Evolutionary conservation across 1,139 yeast genomes (phyloP).

Genomic region (Geotrichum histeridarum): DNA sequence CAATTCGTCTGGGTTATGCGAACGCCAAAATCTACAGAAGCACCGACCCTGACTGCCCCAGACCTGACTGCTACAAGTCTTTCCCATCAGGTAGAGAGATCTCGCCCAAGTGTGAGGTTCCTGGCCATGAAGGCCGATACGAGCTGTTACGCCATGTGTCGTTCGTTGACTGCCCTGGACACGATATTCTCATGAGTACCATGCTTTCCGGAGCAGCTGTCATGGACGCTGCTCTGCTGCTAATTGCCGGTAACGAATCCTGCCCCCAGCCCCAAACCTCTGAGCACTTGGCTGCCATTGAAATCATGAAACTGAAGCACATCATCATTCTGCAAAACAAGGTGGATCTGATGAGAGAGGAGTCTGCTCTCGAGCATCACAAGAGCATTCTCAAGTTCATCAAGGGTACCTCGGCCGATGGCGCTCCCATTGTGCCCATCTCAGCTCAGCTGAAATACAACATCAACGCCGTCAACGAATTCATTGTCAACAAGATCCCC

Average conservation of each 20-base stretch:
- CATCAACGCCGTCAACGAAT: constrained; percentile 96
- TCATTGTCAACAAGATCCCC: constrained; percentile 91
- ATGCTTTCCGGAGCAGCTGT: constrained; percentile 99
- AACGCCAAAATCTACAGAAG: constrained; percentile 97
- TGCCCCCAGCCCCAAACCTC: constrained; percentile 99
- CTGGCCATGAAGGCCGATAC: constrained; percentile 76
- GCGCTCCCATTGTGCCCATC: constrained; percentile 97
- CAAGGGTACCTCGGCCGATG: constrained; percentile 97
- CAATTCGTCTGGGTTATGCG: constrained; percentile 97
- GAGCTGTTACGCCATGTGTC: constrained; percentile 92
- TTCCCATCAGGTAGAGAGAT: constrained; percentile 93
- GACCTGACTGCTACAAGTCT: constrained; percentile 92
- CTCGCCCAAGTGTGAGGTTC: constrained; percentile 82
- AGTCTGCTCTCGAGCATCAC: constrained; percentile 91
- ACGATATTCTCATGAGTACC: constrained; percentile 99
- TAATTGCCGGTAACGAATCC: constrained; percentile 97
- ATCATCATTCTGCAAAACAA: constrained; percentile 95
- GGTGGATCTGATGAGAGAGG: constrained; percentile 98
- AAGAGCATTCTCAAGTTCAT: constrained; percentile 86
- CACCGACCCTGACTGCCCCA: constrained; percentile 80
- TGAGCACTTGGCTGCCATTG: constrained; percentile 98
- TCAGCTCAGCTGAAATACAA: constrained; percentile 98
- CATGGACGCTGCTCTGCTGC: constrained; percentile 96
- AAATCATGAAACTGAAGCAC: constrained; percentile 96
- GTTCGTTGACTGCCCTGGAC: constrained; percentile 95